Conservation (phyloP, 2,329 filamentous ascomycete genomes). For the Cladosporium sp. region DNA sequence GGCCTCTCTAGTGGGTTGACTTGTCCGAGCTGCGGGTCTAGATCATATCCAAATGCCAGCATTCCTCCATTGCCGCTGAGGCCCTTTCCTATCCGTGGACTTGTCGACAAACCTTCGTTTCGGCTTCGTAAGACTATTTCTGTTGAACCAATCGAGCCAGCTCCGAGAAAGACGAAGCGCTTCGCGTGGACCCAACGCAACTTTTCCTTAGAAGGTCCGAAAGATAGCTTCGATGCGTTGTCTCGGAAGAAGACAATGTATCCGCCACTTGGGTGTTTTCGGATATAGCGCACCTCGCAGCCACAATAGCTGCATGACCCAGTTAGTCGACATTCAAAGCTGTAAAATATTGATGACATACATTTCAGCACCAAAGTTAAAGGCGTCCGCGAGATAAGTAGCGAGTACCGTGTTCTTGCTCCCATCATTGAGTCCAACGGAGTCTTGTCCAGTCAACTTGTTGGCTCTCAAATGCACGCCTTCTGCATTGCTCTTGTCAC, state of each 20-base stretch:
- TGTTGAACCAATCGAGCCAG: slow-evolving; percentile 64
- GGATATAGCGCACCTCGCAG: slow-evolving; percentile 65
- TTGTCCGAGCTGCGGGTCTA: background rate
- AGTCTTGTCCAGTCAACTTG: slow-evolving; percentile 61
- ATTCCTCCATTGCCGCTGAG: background rate
- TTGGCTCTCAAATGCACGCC: slow-evolving; percentile 65
- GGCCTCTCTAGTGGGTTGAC: background rate
- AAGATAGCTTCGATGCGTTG: slow-evolving; percentile 59
- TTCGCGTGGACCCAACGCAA: slow-evolving; percentile 68
- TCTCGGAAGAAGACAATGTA: slow-evolving; percentile 67
- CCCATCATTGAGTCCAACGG: slow-evolving; percentile 66
- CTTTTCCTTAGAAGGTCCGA: slow-evolving; percentile 59
- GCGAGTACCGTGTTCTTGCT: slow-evolving; percentile 67
- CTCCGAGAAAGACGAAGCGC: slow-evolving; percentile 66
- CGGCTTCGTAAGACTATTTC: slow-evolving; percentile 50
- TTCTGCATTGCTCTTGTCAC: slow-evolving; percentile 60
- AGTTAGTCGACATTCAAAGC: background rate
- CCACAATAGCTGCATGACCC: slow-evolving; percentile 56
- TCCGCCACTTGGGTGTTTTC: slow-evolving; percentile 54
- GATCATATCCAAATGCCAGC: background rate
- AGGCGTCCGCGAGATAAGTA: slow-evolving; percentile 68
- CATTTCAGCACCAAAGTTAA: slow-evolving; percentile 71
- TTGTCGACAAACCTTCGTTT: slow-evolving; percentile 55
- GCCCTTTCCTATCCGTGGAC: background rate
- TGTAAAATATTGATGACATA: background rate